Conservation (phyloP, 139 green algal genomes). For the Dunaliella primolecta region DNA sequence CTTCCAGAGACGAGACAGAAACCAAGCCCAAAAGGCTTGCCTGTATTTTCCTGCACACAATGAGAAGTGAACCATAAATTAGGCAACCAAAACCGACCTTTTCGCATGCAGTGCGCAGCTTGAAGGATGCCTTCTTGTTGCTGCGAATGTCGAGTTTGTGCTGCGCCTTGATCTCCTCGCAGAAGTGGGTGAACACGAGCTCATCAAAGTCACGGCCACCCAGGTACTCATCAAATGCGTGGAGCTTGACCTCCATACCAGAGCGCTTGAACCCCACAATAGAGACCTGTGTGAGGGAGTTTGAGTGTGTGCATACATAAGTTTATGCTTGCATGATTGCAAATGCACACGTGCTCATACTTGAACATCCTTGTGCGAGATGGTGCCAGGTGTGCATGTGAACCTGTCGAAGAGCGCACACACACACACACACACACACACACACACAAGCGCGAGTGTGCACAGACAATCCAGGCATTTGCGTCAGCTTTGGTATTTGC, state of each 20-base stretch:
- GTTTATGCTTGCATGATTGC: background rate
- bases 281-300: constrained; percentile 68
- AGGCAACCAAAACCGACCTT: constrained; percentile 71
- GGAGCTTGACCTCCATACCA: constrained; percentile 80
- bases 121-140: constrained; percentile 81
- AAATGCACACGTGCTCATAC: background rate
- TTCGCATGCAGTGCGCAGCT: constrained; percentile 80
- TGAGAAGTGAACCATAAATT: too few species aligned
- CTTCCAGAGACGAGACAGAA: too few species aligned
- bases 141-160: constrained; percentile 82
- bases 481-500: too few species aligned
- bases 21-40: too few species aligned
- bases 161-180: constrained; percentile 77
- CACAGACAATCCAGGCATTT: too few species aligned
- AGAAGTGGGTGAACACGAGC: constrained; percentile 90
- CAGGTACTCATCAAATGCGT: constrained; percentile 89
- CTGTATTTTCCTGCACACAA: too few species aligned
- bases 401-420: too few species aligned
- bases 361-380: too few species aligned
- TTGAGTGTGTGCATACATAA: background rate
- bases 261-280: constrained; percentile 89
- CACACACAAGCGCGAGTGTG: too few species aligned
- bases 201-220: constrained; percentile 61
- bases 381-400: too few species aligned
- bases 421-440: too few species aligned